phyloP scores from a whole-genome alignment of 2,329 filamentous ascomycete species.

The Cladophialophora yegresii region DNA sequence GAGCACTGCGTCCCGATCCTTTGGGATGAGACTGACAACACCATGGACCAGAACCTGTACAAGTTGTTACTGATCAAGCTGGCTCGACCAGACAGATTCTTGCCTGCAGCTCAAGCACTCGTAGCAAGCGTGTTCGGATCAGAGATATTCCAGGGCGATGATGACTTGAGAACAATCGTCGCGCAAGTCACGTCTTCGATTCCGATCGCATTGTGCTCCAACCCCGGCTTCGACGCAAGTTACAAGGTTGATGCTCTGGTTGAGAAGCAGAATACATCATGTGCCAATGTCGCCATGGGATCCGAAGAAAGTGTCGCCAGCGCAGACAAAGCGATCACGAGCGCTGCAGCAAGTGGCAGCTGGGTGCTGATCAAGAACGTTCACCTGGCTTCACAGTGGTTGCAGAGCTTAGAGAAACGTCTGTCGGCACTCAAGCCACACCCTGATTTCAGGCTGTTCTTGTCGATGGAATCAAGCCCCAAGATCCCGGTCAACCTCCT shows the following conservation, averaged over 20 bases:
- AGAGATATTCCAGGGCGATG: constrained; percentile 77
- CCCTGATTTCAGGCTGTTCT: constrained; percentile 86
- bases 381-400: constrained; percentile 90
- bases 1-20: constrained; percentile 78
- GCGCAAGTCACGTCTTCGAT: constrained; percentile 79
- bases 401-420: constrained; percentile 95
- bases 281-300: constrained; percentile 98
- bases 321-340: constrained; percentile 92
- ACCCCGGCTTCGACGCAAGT: constrained; percentile 93
- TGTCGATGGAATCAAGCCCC: constrained; percentile 95
- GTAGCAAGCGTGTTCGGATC: constrained; percentile 81
- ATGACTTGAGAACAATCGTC: constrained; percentile 83
- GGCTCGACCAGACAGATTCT: constrained; percentile 92
- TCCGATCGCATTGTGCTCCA: constrained; percentile 89
- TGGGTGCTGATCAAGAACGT: constrained; percentile 99
- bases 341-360: constrained; percentile 84
- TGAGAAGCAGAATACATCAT: constrained; percentile 75
- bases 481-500: constrained; percentile 97
- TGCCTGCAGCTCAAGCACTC: constrained; percentile 90
- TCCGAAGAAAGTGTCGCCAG: constrained; percentile 90
- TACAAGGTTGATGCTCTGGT: constrained; percentile 98
- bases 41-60: constrained; percentile 73
- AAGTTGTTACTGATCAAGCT: constrained; percentile 91
- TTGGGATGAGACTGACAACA: constrained; percentile 66
- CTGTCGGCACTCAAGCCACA: constrained; percentile 95